Conservation (phyloP, 768 basidiomycete species). For the Podaxis mareebaensis region DNA sequence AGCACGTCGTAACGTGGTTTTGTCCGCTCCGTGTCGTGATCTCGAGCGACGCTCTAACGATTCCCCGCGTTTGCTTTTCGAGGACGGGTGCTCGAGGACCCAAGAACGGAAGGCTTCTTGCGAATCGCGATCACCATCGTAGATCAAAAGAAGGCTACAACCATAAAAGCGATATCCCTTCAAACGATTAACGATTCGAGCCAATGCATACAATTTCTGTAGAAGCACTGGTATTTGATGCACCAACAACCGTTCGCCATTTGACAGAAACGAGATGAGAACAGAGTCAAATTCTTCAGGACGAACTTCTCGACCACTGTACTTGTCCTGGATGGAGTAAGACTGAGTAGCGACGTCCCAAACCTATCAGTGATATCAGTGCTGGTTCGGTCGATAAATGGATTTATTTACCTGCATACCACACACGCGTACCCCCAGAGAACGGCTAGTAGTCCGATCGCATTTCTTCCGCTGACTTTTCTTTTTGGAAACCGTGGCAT, state of each 20-base stretch:
- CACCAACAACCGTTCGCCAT: constrained; percentile 80
- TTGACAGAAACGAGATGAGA: constrained; percentile 79
- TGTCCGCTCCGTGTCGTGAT: constrained; percentile 42
- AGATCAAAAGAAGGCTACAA: constrained; percentile 94
- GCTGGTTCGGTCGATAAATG: neutral
- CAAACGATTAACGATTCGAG: constrained; percentile 83
- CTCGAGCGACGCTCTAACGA: constrained; percentile 66
- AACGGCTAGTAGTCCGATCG: constrained; percentile 90
- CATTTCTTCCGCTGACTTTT: constrained; percentile 99
- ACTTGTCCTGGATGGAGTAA: constrained; percentile 95
- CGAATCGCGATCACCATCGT: constrained; percentile 90
- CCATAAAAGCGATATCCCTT: constrained; percentile 99
- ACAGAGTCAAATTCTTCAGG: constrained; percentile 83
- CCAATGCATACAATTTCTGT: constrained; percentile 91
- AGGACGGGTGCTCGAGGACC: constrained; percentile 63
- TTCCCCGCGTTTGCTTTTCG: constrained; percentile 74
- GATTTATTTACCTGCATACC: constrained; percentile 90
- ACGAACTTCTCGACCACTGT: constrained; percentile 88
- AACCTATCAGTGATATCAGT: constrained; percentile 55
- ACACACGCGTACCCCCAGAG: constrained; percentile 90
- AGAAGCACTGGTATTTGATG: constrained; percentile 93
- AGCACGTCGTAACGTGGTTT: constrained; percentile 62
- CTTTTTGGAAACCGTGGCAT: constrained; percentile 90
- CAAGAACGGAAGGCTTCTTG: constrained; percentile 74
- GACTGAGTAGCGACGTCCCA: constrained; percentile 87